Evolutionary conservation across 306 rosid genomes (phyloP).

Genomic region (Glycine soja): DNA sequence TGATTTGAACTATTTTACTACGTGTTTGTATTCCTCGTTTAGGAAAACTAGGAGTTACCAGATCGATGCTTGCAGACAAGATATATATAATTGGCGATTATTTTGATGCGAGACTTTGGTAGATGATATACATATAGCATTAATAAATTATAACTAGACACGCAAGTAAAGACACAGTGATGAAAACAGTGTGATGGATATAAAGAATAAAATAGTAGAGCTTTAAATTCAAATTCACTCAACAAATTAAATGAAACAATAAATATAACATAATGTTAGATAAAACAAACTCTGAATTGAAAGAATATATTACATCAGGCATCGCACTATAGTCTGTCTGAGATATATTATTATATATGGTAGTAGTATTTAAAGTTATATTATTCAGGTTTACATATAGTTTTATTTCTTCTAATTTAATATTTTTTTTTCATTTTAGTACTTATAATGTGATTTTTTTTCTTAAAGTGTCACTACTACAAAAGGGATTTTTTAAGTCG

Average conservation of each 20-base stretch:
- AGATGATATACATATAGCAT: background rate
- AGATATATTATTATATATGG: background rate
- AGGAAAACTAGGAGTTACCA: background rate
- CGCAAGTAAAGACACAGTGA: background rate
- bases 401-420: no score
- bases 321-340: background rate
- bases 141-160: background rate
- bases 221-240: background rate
- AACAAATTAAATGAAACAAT: conserved; percentile 43
- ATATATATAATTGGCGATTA: background rate
- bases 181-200: background rate
- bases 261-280: background rate
- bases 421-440: no score
- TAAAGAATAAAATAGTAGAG: background rate
- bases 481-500: no score
- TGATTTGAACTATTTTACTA: conserved; percentile 21
- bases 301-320: conserved; percentile 6
- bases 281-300: background rate
- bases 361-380: background rate
- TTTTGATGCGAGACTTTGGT: background rate
- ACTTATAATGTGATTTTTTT: no score
- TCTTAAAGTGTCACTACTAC: no score
- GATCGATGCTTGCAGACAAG: conserved; percentile 4
- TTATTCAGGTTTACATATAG: no score
- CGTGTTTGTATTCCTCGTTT: conserved; percentile 19